Conservation (phyloP, 441 rosid species). For the Capsella rubella region DNA sequence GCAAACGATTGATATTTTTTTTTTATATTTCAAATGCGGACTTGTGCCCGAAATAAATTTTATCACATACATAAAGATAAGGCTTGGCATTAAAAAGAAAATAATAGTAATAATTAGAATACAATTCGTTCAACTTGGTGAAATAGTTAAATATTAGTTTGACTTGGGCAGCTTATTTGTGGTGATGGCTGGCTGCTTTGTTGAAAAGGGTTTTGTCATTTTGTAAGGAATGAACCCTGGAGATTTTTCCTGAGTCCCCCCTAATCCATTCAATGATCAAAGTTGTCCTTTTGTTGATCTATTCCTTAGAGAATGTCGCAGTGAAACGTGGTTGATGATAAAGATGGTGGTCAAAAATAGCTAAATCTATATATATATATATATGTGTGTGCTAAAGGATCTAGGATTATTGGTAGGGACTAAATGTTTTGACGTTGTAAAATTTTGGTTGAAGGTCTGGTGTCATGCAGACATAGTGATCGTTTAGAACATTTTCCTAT, state of each 20-base stretch:
- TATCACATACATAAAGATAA: neutral
- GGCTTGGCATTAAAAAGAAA: neutral
- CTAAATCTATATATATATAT: neutral
- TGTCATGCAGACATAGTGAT: neutral
- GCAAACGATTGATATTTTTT: too few relatives aligned
- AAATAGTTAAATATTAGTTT: neutral
- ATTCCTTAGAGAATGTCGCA: conserved; percentile 7
- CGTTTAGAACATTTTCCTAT: neutral
- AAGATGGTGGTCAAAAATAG: neutral
- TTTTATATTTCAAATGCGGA: too few relatives aligned
- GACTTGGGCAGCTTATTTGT: conserved; percentile 20
- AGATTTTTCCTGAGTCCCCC: neutral
- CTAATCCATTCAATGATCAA: neutral
- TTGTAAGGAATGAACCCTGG: conserved; percentile 16
- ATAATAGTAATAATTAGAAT: neutral
- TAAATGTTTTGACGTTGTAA: too few relatives aligned
- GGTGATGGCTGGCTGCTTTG: conserved; percentile 2
- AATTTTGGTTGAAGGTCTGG: too few relatives aligned
- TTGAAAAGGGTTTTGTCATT: conserved; percentile 14
- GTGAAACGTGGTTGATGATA: neutral
- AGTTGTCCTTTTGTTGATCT: conserved; percentile 12
- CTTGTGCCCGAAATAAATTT: too few relatives aligned
- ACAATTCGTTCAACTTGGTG: neutral
- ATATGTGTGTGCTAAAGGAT: too few relatives aligned
- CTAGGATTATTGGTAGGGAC: too few relatives aligned